Conservation (phyloP, 1,139 yeast species). For the Meyerozyma carpophila region DNA sequence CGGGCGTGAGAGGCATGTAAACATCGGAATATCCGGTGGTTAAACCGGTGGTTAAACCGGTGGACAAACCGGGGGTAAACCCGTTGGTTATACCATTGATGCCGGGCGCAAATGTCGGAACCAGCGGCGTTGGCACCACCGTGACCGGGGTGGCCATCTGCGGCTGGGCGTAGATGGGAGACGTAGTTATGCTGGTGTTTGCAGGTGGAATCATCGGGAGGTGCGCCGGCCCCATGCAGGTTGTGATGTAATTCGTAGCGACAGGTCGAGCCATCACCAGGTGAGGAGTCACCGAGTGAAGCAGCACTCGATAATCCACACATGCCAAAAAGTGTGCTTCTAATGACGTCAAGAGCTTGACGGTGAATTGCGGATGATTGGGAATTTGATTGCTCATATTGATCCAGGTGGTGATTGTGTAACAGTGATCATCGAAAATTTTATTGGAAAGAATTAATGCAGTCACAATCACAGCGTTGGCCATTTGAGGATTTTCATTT, state of each 20-base stretch:
- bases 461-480: slow-evolving; percentile 8
- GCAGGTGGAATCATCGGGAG: slow-evolving; percentile 1
- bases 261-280: background rate
- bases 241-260: background rate
- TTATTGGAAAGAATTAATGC: slow-evolving; percentile 11
- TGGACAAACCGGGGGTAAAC: too few relatives aligned
- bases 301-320: slow-evolving; percentile 6
- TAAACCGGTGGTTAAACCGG: too few relatives aligned
- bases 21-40: background rate
- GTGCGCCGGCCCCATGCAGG: slow-evolving; percentile 5
- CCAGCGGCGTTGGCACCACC: background rate
- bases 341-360: slow-evolving; percentile 10
- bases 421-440: slow-evolving; percentile 11
- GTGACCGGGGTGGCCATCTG: background rate
- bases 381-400: slow-evolving; percentile 3
- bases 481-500: slow-evolving; percentile 6
- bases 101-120: background rate
- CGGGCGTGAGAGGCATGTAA: slow-evolving; percentile 3
- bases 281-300: background rate
- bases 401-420: slow-evolving; percentile 12
- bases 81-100: background rate
- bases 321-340: slow-evolving; percentile 10
- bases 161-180: background rate
- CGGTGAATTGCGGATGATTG: slow-evolving; percentile 5
- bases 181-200: background rate